Evolutionary conservation across 257 asterid genomes (phyloP).

Genomic region (Pogostemon cablin): DNA sequence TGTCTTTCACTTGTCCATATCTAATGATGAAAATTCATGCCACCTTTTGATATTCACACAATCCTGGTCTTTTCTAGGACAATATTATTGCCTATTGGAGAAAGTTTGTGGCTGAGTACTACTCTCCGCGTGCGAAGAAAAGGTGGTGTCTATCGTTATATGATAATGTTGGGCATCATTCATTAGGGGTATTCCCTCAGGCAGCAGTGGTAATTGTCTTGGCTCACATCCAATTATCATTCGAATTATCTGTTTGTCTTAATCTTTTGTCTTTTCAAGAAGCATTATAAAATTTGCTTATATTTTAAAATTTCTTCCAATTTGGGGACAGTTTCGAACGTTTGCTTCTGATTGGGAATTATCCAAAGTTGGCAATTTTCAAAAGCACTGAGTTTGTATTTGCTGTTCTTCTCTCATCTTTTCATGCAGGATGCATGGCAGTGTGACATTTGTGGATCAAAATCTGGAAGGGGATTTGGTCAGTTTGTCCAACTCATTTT

Average conservation of each 20-base stretch:
- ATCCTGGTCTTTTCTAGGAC: conserved; percentile 52
- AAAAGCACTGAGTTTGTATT: conserved; percentile 27
- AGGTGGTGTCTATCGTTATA: conserved; percentile 95
- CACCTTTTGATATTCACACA: conserved; percentile 20
- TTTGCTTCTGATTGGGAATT: conserved; percentile 13
- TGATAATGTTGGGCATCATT: conserved; percentile 90
- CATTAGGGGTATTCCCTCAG: conserved; percentile 94
- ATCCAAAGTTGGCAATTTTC: conserved; percentile 2
- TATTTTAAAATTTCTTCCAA: background rate
- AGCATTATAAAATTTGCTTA: background rate
- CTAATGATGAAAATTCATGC: conserved; percentile 1
- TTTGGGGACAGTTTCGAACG: conserved; percentile 5
- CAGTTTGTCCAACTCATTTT: conserved; percentile 39
- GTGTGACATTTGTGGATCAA: conserved; percentile 94
- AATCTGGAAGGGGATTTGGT: conserved; percentile 99
- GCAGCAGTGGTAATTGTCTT: conserved; percentile 80
- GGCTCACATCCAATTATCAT: conserved; percentile 17
- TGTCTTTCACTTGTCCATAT: conserved; percentile 17
- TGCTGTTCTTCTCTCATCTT: conserved; percentile 30
- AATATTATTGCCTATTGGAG: conserved; percentile 95
- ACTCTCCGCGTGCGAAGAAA: conserved; percentile 94
- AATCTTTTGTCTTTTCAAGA: conserved; percentile 5
- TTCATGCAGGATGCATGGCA: conserved; percentile 88
- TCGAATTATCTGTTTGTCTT: conserved; percentile 12
- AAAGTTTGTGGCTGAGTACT: conserved; percentile 93